Conservation (phyloP, 2,329 filamentous ascomycete species). For the Penicillium sp. region DNA sequence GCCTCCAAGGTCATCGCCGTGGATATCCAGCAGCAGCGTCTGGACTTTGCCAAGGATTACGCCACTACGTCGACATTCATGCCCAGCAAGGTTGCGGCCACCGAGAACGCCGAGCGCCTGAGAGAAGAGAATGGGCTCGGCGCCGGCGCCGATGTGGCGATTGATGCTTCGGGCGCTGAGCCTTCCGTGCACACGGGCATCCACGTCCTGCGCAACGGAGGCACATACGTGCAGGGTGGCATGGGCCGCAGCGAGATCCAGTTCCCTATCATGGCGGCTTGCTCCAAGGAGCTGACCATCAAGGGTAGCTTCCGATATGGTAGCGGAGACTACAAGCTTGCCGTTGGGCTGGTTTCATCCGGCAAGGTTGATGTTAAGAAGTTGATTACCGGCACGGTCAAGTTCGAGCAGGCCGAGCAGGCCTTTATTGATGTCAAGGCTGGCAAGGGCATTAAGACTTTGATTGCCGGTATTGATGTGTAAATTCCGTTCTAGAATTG, state of each 20-base stretch:
- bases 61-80: conserved; percentile 58
- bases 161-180: conserved; percentile 78
- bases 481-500: conserved; percentile 8
- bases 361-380: conserved; percentile 74
- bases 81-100: conserved; percentile 61
- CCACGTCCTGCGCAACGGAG: conserved; percentile 68
- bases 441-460: conserved; percentile 62
- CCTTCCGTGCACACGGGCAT: conserved; percentile 73
- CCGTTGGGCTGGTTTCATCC: conserved; percentile 70
- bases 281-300: conserved; percentile 82
- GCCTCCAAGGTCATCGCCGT: conserved; percentile 80
- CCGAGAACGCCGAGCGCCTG: conserved; percentile 72
- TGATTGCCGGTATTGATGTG: conserved; percentile 43
- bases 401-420: conserved; percentile 77
- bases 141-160: conserved; percentile 70
- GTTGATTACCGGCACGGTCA: conserved; percentile 74
- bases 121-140: conserved; percentile 63
- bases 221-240: conserved; percentile 79
- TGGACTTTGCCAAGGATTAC: conserved; percentile 75
- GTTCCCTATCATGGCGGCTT: conserved; percentile 89
- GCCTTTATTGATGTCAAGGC: conserved; percentile 85
- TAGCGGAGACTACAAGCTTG: conserved; percentile 81
- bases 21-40: conserved; percentile 76
- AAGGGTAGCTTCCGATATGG: conserved; percentile 90
- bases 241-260: conserved; percentile 87